Conservation (phyloP, 2,329 filamentous ascomycete genomes). For the Raffaelea ambrosiae region DNA sequence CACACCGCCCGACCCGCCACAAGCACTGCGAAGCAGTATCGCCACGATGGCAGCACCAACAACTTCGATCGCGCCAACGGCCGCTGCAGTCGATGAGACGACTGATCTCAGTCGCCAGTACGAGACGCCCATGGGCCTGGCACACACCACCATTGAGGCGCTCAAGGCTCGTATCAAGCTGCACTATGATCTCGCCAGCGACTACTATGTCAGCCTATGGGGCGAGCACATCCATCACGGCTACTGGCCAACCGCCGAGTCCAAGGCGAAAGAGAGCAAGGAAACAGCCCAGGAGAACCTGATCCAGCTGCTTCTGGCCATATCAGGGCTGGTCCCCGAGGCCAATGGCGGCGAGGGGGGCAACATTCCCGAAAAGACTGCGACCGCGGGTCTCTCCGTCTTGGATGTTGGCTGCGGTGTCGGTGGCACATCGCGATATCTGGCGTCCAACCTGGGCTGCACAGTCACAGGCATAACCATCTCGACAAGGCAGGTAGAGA, state of each 20-base stretch:
- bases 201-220: constrained; percentile 55
- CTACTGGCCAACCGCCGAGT: constrained; percentile 42
- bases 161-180: constrained; percentile 50
- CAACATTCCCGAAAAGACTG: background rate
- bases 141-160: constrained; percentile 36
- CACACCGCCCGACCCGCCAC: too few species aligned
- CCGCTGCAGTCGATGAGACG: constrained; percentile 12
- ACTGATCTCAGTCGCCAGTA: constrained; percentile 35
- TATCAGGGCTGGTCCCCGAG: constrained; percentile 27
- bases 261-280: constrained; percentile 41
- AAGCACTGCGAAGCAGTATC: too few species aligned
- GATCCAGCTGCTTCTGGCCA: constrained; percentile 44
- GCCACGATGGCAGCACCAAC: background rate
- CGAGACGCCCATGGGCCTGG: constrained; percentile 35
- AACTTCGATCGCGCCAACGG: background rate
- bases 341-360: background rate
- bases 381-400: constrained; percentile 22
- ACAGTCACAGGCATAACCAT: constrained; percentile 53
- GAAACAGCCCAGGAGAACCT: constrained; percentile 49
- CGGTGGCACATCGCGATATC: constrained; percentile 48
- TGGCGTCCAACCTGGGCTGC: constrained; percentile 42
- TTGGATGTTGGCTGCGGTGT: constrained; percentile 55
- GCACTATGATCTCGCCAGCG: constrained; percentile 53
- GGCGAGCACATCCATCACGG: constrained; percentile 57
- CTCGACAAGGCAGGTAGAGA: constrained; percentile 49